Conservation (phyloP, 768 basidiomycete genomes). For the Podaxis carcinomalis region DNA sequence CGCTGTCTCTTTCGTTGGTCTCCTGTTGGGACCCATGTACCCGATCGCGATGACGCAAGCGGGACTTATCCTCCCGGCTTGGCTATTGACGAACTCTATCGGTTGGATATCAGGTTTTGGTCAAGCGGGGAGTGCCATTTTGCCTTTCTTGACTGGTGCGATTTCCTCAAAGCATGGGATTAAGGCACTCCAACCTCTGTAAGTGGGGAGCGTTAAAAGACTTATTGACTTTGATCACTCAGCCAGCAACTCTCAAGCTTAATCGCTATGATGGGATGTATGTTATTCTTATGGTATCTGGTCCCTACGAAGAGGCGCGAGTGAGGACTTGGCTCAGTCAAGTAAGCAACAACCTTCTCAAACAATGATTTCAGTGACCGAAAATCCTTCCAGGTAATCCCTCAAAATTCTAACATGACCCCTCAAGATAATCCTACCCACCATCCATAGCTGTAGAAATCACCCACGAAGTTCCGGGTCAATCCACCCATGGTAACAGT, state of each 20-base stretch:
- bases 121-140: conserved; percentile 63
- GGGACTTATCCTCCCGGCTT: conserved; percentile 61
- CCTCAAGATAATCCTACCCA: too few relatives aligned
- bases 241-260: conserved; percentile 31
- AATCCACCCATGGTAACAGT: too few relatives aligned
- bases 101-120: conserved; percentile 70
- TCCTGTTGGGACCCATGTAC: conserved; percentile 74
- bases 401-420: not conserved
- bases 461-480: too few relatives aligned
- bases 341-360: not conserved
- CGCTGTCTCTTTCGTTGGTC: conserved; percentile 58
- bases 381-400: not conserved
- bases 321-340: not conserved
- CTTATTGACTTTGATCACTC: not conserved
- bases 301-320: conserved; percentile 28
- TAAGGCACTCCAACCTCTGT: conserved; percentile 58
- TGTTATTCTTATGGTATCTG: conserved; percentile 53
- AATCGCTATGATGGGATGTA: conserved; percentile 56
- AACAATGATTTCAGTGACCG: not conserved
- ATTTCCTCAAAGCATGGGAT: conserved; percentile 63
- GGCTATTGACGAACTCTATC: conserved; percentile 59
- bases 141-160: conserved; percentile 72
- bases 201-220: conserved; percentile 18
- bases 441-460: too few relatives aligned
- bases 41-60: conserved; percentile 71